phyloP scores from a whole-genome alignment of 176 grass and related monocot genomes.

The Aechmea fasciata region DNA sequence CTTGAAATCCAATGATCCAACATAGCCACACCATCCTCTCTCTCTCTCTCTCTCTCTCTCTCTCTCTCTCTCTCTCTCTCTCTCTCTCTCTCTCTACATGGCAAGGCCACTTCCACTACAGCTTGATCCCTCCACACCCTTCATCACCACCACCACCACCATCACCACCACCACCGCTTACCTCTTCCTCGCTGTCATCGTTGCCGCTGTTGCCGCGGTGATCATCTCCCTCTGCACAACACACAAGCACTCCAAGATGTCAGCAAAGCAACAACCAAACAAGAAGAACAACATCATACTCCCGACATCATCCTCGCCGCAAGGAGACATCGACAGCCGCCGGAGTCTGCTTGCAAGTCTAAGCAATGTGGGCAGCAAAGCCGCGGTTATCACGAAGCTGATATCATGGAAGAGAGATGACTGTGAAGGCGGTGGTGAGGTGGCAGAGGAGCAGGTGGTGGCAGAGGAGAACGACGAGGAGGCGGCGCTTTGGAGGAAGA shows the following conservation, averaged over 20 bases:
- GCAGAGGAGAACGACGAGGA: background rate
- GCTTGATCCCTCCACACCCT: background rate
- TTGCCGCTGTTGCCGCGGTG: background rate
- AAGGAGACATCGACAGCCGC: background rate
- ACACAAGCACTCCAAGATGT: slow-evolving; percentile 11
- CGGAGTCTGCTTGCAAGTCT: background rate
- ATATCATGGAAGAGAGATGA: background rate
- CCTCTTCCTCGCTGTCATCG: background rate
- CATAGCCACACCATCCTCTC: background rate
- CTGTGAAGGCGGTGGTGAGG: slow-evolving; percentile 3
- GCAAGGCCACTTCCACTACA: background rate
- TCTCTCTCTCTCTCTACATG: background rate
- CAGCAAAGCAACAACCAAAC: background rate
- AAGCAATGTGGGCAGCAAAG: background rate
- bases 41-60: background rate
- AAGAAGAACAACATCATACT: background rate
- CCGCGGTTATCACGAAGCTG: background rate
- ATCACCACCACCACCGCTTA: background rate
- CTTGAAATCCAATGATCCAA: background rate
- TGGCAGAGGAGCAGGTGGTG: background rate
- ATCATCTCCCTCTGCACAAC: slow-evolving; percentile 13
- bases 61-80: background rate
- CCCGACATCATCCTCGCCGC: background rate
- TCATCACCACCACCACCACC: background rate
- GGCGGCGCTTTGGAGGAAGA: slow-evolving; percentile 48